Percentiles rank a stretch among this genome's conserved stretches.
These are phyloP conservation scores for Cymbidium sinense DNA, from an alignment of 106 monocot species.

Conservation along the genomic window DNA sequence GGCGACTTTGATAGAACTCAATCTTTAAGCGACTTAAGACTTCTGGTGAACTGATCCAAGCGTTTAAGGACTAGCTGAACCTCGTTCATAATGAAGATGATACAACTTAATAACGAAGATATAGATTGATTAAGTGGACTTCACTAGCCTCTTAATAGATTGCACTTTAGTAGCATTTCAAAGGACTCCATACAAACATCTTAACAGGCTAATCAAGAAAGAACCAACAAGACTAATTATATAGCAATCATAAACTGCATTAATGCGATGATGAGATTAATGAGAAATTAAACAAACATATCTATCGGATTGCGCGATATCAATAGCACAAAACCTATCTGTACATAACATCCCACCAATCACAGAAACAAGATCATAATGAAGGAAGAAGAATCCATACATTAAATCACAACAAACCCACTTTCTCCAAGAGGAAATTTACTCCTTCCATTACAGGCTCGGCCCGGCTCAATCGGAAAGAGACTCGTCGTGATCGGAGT, in stretches of 20 bases:
- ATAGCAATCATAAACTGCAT: neutral
- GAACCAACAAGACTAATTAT: neutral
- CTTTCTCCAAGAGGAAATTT: no score
- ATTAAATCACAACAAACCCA: no score
- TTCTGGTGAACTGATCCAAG: no score
- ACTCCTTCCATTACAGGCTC: neutral
- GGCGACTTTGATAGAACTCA: no score
- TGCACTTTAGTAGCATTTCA: neutral
- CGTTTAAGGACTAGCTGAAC: no score
- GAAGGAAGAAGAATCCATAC: neutral
- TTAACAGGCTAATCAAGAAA: no score
- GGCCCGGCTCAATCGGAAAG: conserved; percentile 32
- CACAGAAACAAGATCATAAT: neutral
- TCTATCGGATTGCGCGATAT: neutral
- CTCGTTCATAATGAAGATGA: no score
- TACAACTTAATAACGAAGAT: no score
- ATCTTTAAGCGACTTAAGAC: no score
- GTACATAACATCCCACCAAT: neutral
- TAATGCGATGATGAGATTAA: neutral
- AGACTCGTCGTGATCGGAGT: conserved; percentile 14
- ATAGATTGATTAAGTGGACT: no score
- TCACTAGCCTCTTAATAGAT: no score
- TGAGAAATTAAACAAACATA: no score
- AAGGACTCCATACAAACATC: neutral
- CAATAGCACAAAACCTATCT: neutral